A percentile compares a stretch with the other conserved stretches of the same genome.
These are phyloP conservation scores for Furcasterigmium furcatum DNA, from an alignment of 2,329 filamentous ascomycete genomes.

Conservation along the genomic window DNA sequence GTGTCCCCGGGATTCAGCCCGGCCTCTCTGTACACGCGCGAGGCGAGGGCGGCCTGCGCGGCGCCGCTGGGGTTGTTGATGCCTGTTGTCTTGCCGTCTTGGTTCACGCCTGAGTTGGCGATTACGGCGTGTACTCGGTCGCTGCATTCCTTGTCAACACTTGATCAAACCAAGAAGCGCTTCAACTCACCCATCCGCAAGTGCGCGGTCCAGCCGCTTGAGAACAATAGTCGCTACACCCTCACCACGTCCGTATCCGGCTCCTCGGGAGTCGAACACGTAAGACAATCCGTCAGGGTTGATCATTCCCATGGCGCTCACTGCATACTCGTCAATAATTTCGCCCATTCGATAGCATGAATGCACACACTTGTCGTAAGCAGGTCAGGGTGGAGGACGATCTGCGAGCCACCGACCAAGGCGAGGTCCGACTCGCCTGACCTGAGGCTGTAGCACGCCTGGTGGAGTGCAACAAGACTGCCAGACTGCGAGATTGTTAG, in stretches of 20 bases:
- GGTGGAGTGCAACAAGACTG: slow-evolving; percentile 41
- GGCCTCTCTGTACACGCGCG: slow-evolving; percentile 26
- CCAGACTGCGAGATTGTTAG: slow-evolving; percentile 26
- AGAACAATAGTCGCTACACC: slow-evolving; percentile 47
- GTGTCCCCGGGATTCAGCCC: slow-evolving; percentile 18
- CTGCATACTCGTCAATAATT: too few species aligned
- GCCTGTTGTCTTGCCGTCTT: slow-evolving; percentile 38
- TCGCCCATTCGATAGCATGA: too few species aligned
- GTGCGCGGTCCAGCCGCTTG: slow-evolving; percentile 44
- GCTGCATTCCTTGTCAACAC: slow-evolving; percentile 17
- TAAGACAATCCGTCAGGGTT: slow-evolving; percentile 24
- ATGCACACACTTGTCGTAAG: slow-evolving; percentile 12
- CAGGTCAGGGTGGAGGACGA: slow-evolving; percentile 17
- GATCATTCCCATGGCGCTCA: background rate
- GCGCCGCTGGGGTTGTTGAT: slow-evolving; percentile 27
- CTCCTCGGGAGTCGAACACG: slow-evolving; percentile 25
- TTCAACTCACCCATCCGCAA: slow-evolving; percentile 17
- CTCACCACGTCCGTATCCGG: slow-evolving; percentile 36
- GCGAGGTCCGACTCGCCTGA: slow-evolving; percentile 20
- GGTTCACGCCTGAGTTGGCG: slow-evolving; percentile 29
- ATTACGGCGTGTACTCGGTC: slow-evolving; percentile 34
- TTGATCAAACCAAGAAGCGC: too few species aligned
- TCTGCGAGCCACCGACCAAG: slow-evolving; percentile 15
- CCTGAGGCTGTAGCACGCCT: slow-evolving; percentile 26
- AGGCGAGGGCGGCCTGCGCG: slow-evolving; percentile 29